phyloP scores from a whole-genome alignment of 2,329 filamentous ascomycete species.

The Teratosphaeria destructans region DNA sequence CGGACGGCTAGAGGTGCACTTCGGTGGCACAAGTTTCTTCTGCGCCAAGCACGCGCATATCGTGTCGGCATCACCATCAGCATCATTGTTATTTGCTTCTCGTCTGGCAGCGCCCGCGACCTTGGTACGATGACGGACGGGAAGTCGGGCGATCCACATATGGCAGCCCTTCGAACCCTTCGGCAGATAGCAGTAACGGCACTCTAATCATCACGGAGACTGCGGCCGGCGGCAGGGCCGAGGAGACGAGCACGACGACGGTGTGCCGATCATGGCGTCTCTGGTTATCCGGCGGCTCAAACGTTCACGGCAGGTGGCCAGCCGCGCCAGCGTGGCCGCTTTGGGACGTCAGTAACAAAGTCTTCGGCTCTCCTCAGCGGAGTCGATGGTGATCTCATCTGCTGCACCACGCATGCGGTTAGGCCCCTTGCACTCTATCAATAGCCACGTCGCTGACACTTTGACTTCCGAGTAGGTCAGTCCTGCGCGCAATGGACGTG shows the following conservation, averaged over 20 bases:
- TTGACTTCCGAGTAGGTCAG: constrained; percentile 7
- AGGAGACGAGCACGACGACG: background rate
- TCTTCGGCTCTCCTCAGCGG: background rate
- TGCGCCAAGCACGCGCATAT: background rate
- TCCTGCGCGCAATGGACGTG: constrained; percentile 9
- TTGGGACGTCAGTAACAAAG: background rate
- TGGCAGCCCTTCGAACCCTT: background rate
- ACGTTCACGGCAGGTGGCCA: background rate
- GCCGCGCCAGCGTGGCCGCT: background rate
- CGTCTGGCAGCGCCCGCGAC: background rate
- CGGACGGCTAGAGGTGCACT: background rate
- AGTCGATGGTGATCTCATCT: background rate
- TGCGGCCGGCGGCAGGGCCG: background rate
- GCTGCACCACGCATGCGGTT: background rate
- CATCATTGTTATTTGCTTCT: background rate
- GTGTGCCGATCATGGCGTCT: background rate
- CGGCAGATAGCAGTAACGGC: background rate
- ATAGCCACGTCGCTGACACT: constrained; percentile 11
- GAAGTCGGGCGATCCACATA: background rate
- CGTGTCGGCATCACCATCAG: background rate
- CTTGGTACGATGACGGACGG: background rate
- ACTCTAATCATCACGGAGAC: background rate
- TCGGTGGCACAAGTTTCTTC: background rate
- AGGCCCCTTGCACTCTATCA: constrained; percentile 10
- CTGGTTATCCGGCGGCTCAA: background rate